Evolutionary conservation across 1,284 basidiomycete species (phyloP).

Genomic region (Ustilago crameri): DNA sequence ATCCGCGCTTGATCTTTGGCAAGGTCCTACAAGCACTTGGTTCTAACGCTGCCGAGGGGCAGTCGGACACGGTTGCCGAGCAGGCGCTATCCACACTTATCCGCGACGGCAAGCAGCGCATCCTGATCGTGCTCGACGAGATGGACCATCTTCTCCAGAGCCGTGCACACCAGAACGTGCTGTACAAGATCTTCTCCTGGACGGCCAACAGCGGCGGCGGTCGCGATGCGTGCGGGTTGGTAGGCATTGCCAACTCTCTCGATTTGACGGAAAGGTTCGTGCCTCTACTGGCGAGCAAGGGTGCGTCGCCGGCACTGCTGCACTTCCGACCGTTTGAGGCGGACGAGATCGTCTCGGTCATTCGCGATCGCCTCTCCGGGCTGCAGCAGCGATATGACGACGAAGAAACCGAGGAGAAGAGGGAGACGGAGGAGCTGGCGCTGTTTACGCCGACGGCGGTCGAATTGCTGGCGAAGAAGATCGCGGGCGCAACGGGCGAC

Average conservation of each 20-base stretch:
- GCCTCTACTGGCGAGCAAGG: conserved; percentile 59
- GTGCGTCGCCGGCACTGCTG: conserved; percentile 66
- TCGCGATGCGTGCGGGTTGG: conserved; percentile 29
- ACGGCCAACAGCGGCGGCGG: conserved; percentile 24
- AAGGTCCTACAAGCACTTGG: conserved; percentile 55
- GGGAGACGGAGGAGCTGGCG: conserved; percentile 37
- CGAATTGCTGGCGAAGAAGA: conserved; percentile 68
- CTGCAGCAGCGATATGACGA: conserved; percentile 54
- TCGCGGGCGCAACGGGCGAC: conserved; percentile 69
- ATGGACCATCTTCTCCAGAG: conserved; percentile 69
- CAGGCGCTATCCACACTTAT: conserved; percentile 28
- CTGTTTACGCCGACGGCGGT: conserved; percentile 68
- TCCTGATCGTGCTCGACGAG: conserved; percentile 70
- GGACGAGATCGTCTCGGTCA: conserved; percentile 67
- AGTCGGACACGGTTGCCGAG: conserved; percentile 40
- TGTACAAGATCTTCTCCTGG: conserved; percentile 68
- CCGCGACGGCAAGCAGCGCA: conserved; percentile 40
- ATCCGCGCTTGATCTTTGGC: conserved; percentile 61
- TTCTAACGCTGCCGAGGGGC: conserved; percentile 41
- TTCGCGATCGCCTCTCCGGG: conserved; percentile 64
- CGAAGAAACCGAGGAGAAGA: neutral
- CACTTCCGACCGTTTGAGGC: conserved; percentile 69
- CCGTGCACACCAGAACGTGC: conserved; percentile 64
- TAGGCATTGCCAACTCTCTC: conserved; percentile 65
- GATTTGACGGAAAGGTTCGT: conserved; percentile 65